Conservation (phyloP, 2,329 filamentous ascomycete genomes). For the Tolypocladium ovalisporum region DNA sequence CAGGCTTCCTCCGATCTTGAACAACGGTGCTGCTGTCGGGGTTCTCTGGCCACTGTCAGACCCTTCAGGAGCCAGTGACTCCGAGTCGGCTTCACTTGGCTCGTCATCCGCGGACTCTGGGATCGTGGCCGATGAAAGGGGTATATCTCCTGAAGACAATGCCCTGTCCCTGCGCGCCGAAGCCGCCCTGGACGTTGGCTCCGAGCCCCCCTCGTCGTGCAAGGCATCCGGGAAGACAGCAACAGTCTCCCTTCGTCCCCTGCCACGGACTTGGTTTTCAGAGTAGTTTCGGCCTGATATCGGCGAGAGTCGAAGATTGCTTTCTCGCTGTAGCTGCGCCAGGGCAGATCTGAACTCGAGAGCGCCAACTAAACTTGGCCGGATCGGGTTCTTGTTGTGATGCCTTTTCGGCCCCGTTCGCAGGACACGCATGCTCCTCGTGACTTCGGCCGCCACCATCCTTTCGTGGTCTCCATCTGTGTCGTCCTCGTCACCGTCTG, state of each 20-base stretch:
- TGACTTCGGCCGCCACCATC: conserved; percentile 70
- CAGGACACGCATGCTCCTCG: conserved; percentile 84
- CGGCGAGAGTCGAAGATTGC: conserved; percentile 61
- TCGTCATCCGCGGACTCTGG: conserved; percentile 9
- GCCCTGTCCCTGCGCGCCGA: conserved; percentile 23
- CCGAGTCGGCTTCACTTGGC: too few relatives aligned
- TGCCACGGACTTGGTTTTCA: conserved; percentile 15
- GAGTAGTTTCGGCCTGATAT: conserved; percentile 53
- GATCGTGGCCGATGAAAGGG: conserved; percentile 6
- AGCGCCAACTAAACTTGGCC: conserved; percentile 85
- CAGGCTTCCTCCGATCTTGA: conserved; percentile 27
- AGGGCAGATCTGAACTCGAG: conserved; percentile 88
- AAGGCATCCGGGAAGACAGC: conserved; percentile 10
- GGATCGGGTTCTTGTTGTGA: conserved; percentile 62
- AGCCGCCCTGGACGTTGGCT: conserved; percentile 2
- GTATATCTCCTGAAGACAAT: conserved; percentile 33
- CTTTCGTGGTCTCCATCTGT: conserved; percentile 45
- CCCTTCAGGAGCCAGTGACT: conserved; percentile 3
- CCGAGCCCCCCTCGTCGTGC: conserved; percentile 4
- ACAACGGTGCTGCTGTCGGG: conserved; percentile 19
- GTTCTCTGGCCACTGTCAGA: conserved; percentile 13
- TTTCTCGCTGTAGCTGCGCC: conserved; percentile 72
- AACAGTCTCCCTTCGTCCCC: conserved; percentile 16
- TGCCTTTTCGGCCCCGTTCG: conserved; percentile 56
- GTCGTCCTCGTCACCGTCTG: conserved; percentile 30